These are phyloP conservation scores for Phaeophleospora eucalypticola DNA, from an alignment of 2,329 filamentous ascomycete genomes.

Conservation along the genomic window DNA sequence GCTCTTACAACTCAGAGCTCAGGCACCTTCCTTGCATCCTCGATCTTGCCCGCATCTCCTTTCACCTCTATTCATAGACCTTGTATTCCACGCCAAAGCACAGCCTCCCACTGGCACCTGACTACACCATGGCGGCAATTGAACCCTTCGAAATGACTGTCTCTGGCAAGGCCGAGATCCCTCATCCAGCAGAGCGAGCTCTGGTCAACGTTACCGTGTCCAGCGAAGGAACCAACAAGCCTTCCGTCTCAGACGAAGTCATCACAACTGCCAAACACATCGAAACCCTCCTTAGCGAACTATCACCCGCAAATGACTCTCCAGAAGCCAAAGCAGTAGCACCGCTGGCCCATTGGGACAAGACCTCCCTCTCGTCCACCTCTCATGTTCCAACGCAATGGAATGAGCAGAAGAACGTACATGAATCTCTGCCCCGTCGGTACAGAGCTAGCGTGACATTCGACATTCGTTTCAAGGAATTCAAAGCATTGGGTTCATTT, in stretches of 20 bases:
- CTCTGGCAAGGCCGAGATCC: slow-evolving; percentile 18
- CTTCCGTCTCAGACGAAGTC: slow-evolving; percentile 22
- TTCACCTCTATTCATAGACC: too few species aligned
- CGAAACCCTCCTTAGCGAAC: slow-evolving; percentile 17
- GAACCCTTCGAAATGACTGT: slow-evolving; percentile 18
- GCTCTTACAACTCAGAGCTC: too few species aligned
- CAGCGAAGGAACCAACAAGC: slow-evolving; percentile 17
- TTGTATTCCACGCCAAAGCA: too few species aligned
- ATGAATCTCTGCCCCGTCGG: slow-evolving; percentile 5
- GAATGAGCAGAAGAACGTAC: slow-evolving; percentile 10
- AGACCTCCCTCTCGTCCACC: slow-evolving; percentile 21
- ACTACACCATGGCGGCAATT: neutral
- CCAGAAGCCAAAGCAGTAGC: slow-evolving; percentile 14
- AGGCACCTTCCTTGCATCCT: too few species aligned
- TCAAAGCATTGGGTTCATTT: slow-evolving; percentile 20
- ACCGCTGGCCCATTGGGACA: slow-evolving; percentile 23
- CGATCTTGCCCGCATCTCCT: too few species aligned
- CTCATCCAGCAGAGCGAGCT: slow-evolving; percentile 22
- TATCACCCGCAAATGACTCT: slow-evolving; percentile 12
- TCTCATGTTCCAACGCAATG: slow-evolving; percentile 13
- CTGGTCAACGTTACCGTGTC: slow-evolving; percentile 22
- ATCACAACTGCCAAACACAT: slow-evolving; percentile 21
- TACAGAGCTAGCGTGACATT: slow-evolving; percentile 20
- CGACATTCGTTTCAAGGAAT: slow-evolving; percentile 25
- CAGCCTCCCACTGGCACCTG: too few species aligned